A percentile compares a stretch with the other conserved stretches of the same genome.
Conservation (phyloP, 2,329 filamentous ascomycete genomes). For the Colletotrichum viniferum region DNA sequence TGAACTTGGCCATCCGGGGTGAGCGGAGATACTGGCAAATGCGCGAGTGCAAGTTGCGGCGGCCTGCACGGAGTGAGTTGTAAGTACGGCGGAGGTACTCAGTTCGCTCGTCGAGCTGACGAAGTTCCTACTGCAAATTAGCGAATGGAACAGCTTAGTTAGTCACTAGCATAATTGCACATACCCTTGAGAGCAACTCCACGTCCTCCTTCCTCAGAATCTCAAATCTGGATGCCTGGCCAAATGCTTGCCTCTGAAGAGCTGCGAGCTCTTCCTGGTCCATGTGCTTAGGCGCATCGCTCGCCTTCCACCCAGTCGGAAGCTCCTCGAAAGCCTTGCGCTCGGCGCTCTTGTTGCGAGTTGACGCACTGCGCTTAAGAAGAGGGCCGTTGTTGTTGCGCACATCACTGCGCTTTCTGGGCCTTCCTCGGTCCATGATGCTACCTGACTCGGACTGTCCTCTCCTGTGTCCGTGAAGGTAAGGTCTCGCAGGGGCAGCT, state of each 20-base stretch:
- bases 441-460: conserved; percentile 62
- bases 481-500: conserved; percentile 26
- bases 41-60: conserved; percentile 76
- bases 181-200: conserved; percentile 66
- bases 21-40: conserved; percentile 80
- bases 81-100: conserved; percentile 81
- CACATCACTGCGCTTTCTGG: conserved; percentile 56
- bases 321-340: conserved; percentile 63
- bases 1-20: conserved; percentile 73
- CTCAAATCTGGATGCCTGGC: conserved; percentile 68
- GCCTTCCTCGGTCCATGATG: conserved; percentile 67
- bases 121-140: conserved; percentile 63
- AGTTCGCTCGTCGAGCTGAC: conserved; percentile 76
- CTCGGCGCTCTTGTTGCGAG: conserved; percentile 48
- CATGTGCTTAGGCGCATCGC: conserved; percentile 55
- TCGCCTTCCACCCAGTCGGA: conserved; percentile 60
- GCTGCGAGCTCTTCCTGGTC: conserved; percentile 51
- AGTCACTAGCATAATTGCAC: conserved; percentile 21
- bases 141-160: background rate
- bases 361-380: conserved; percentile 41
- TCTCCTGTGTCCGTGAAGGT: conserved; percentile 49
- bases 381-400: conserved; percentile 40
- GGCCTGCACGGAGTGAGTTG: conserved; percentile 74
- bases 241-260: conserved; percentile 64
- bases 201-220: conserved; percentile 68